Conservation (phyloP, 139 green algal genomes). For the Trebouxia sp. region DNA sequence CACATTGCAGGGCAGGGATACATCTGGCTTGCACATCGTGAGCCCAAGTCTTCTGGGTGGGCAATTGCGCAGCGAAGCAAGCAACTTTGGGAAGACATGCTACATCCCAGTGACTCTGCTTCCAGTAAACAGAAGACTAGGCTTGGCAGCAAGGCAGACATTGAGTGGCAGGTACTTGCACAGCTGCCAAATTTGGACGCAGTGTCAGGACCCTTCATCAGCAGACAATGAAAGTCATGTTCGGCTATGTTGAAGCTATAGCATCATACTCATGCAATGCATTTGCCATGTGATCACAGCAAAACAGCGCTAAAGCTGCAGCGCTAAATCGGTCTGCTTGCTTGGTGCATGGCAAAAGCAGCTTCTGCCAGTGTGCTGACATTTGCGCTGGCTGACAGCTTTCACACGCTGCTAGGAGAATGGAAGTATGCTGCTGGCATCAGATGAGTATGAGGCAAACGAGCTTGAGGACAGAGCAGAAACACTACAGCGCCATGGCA, state of each 20-base stretch:
- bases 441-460: conserved; percentile 42
- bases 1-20: conserved; percentile 65
- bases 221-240: too few species aligned
- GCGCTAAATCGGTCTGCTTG: too few species aligned
- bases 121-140: neutral
- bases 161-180: conserved; percentile 14
- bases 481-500: conserved; percentile 42
- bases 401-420: conserved; percentile 34
- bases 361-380: neutral
- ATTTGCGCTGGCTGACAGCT: neutral
- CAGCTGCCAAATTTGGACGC: neutral
- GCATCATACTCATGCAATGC: too few species aligned
- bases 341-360: too few species aligned
- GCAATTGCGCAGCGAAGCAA: conserved; percentile 53
- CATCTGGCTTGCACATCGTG: conserved; percentile 70
- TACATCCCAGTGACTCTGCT: neutral
- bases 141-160: neutral
- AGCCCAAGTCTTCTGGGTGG: conserved; percentile 47
- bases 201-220: neutral
- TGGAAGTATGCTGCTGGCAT: conserved; percentile 65
- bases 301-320: too few species aligned
- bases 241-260: too few species aligned
- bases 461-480: conserved; percentile 39
- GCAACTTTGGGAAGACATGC: conserved; percentile 49
- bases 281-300: too few species aligned